Evolutionary conservation across 2,329 filamentous ascomycete species (phyloP).

Genomic region (Blastomyces silverae): DNA sequence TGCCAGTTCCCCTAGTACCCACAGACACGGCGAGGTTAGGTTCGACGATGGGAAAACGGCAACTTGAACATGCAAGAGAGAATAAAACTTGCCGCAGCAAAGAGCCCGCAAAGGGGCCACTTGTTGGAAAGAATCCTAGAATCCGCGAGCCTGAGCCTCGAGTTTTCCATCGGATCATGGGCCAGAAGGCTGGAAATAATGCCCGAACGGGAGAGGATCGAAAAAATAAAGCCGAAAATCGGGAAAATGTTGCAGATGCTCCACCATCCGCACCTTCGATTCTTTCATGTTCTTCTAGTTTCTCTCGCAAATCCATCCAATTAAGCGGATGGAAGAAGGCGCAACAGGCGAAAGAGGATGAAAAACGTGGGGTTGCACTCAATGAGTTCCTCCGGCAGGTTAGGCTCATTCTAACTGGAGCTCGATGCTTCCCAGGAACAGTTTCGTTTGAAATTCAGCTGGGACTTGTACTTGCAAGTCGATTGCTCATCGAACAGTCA

Average conservation of each 20-base stretch:
- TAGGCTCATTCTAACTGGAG: constrained; percentile 30
- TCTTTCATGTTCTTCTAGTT: constrained; percentile 6
- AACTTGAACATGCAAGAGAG: background rate
- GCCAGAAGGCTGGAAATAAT: constrained; percentile 28
- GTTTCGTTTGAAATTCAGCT: constrained; percentile 35
- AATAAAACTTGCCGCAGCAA: background rate
- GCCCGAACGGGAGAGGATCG: constrained; percentile 18
- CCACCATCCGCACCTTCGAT: constrained; percentile 27
- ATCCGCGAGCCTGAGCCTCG: constrained; percentile 24
- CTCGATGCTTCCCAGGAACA: constrained; percentile 32
- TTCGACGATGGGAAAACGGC: background rate
- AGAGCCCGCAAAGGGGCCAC: background rate
- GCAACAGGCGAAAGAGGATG: constrained; percentile 14
- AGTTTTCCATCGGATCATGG: constrained; percentile 29
- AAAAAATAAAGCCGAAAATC: constrained; percentile 22
- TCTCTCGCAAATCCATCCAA: constrained; percentile 2
- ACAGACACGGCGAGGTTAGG: background rate
- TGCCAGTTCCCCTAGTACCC: background rate
- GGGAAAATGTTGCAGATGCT: constrained; percentile 28
- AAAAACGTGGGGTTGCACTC: constrained; percentile 18
- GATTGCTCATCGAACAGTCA: constrained; percentile 25
- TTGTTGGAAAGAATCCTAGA: background rate
- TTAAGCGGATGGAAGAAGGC: constrained; percentile 18
- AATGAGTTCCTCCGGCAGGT: constrained; percentile 29
- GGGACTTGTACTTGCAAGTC: constrained; percentile 30